Conservation (phyloP, 148 eudicot species). For the Spergularia bocconei region DNA sequence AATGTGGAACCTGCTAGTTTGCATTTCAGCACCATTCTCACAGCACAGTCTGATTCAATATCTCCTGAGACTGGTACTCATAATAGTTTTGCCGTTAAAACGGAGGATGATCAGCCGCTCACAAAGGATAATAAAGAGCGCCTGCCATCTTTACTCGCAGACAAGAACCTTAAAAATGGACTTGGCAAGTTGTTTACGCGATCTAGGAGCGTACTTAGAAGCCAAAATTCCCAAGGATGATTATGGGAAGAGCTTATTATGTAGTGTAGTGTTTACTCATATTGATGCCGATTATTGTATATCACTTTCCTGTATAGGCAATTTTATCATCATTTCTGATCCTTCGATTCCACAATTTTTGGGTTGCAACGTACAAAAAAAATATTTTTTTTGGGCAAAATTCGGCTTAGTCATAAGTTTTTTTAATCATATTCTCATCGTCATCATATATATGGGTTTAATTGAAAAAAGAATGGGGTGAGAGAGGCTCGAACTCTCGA, state of each 20-base stretch:
- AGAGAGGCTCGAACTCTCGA: conserved; percentile 65
- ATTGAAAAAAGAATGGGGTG: conserved; percentile 33
- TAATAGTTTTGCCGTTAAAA: neutral
- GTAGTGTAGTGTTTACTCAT: conserved; percentile 10
- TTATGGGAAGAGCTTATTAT: conserved; percentile 1
- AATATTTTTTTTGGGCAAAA: neutral
- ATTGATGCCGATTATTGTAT: conserved; percentile 7
- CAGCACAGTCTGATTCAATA: conserved; percentile 15
- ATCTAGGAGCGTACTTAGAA: conserved; percentile 31
- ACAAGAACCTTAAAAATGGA: conserved; percentile 33
- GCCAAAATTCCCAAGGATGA: conserved; percentile 6
- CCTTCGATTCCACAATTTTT: conserved; percentile 22
- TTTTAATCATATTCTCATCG: neutral
- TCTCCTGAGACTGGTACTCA: conserved; percentile 16
- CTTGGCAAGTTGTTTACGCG: conserved; percentile 26
- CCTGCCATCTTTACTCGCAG: conserved; percentile 2
- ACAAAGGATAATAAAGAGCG: conserved; percentile 16
- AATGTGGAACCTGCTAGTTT: conserved; percentile 15
- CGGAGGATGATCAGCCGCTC: neutral
- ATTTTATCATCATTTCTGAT: neutral
- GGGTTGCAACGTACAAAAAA: conserved; percentile 17
- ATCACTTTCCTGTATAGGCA: conserved; percentile 31
- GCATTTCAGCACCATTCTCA: conserved; percentile 1
- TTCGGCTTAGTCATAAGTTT: neutral
- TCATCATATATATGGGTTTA: no score